phyloP scores from a whole-genome alignment of 2,329 filamentous ascomycete genomes.

The Fonsecaea nubica region DNA sequence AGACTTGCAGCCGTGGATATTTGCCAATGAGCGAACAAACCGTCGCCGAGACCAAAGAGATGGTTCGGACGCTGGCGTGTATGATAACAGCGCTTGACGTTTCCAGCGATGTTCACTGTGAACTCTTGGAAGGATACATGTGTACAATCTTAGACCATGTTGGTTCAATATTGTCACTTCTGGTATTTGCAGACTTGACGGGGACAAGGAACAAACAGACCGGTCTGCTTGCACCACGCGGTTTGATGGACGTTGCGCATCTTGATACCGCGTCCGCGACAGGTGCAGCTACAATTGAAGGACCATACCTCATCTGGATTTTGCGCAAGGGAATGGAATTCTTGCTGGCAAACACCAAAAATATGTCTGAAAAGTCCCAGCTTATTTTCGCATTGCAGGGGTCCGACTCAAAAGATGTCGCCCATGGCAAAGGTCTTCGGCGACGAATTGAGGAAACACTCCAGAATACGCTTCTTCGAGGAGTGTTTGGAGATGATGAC shows the following conservation, averaged over 20 bases:
- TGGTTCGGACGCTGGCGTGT: constrained; percentile 21
- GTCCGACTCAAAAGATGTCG: background rate
- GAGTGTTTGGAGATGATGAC: constrained; percentile 50
- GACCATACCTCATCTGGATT: constrained; percentile 47
- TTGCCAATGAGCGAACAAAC: background rate
- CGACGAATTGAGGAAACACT: constrained; percentile 41
- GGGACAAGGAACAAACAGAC: background rate
- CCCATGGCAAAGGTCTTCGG: constrained; percentile 7
- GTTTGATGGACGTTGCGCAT: constrained; percentile 41
- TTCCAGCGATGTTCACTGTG: constrained; percentile 21
- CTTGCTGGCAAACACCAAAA: constrained; percentile 34
- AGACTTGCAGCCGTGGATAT: background rate
- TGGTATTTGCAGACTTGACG: constrained; percentile 31
- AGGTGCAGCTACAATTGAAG: constrained; percentile 44
- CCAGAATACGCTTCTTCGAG: constrained; percentile 51
- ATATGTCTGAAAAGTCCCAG: constrained; percentile 22
- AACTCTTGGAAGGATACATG: constrained; percentile 34
- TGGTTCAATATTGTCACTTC: constrained; percentile 36
- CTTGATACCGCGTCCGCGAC: constrained; percentile 38
- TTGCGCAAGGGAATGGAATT: constrained; percentile 44
- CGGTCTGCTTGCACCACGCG: constrained; percentile 43
- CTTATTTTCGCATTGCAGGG: constrained; percentile 35
- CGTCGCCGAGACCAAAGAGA: constrained; percentile 1
- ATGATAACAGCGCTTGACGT: constrained; percentile 33
- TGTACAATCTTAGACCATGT: constrained; percentile 38